Evolutionary conservation across 768 basidiomycete species (phyloP), one percentile per base, ranked within the genome.

Genomic region (Sporobolomyces roseus): DNA sequence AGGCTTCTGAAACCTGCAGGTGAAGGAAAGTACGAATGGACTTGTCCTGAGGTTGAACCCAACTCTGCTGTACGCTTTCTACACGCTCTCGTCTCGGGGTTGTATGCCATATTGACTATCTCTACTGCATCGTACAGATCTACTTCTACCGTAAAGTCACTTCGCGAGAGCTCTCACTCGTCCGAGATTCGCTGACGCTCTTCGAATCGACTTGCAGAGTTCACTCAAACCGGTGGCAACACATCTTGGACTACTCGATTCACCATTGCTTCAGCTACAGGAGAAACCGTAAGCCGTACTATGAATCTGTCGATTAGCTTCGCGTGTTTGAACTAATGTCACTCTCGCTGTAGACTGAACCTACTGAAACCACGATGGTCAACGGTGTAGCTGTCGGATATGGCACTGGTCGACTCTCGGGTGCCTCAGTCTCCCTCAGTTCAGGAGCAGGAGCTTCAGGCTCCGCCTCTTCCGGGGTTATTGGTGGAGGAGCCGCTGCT

Each of bases 91-190:
- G 38, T 41, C 38, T 41, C 38, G 10, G 17, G 38, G 38, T 41
- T 41, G 38, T 9, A n/a, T n/a, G n/a, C n/a, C n/a, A n/a, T 9
- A 41, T 17, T 41, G 38, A 41, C 38, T 41, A 9, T 9, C 10
- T 9, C 10, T 9, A 41, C 9, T 41, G 17, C 9, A 23, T 25
- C 19, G 2, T 35, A 9, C 50, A 59, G 29, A 65, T 74, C 55
- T 74, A 74, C 68, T 74, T 74, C 60, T 71, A 72, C 61, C 63
- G 70, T 46, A 33, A 60, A 45, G n/a, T n/a, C n/a, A n/a, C n/a
- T n/a, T 60, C 9, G 21, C 29, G 41, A 14, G 27, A 9, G 5
- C 43, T 32, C n/a, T 29, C 30, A 41, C 38, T 41, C 38, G 38
- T 41, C 38, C 17, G 45, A 46, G 12, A 41, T 9, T 41, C 38